Evolutionary conservation across 2,329 filamentous ascomycete species (phyloP).

Genomic region (Lasiodiplodia hormozganensis): DNA sequence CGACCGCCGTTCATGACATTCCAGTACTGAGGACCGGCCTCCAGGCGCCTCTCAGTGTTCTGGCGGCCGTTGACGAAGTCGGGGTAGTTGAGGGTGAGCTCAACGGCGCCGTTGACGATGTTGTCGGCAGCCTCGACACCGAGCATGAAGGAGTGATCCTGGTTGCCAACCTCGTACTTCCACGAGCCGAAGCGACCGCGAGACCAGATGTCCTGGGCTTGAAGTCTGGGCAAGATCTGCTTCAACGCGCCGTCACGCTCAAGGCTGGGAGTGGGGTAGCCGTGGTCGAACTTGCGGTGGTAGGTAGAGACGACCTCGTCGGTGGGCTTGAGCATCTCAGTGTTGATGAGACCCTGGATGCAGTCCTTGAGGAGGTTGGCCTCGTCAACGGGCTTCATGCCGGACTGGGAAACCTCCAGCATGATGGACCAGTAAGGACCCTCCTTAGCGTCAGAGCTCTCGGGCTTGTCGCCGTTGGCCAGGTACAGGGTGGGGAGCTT

Average conservation of each 20-base stretch:
- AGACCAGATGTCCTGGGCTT: slow-evolving; percentile 90
- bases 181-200: slow-evolving; percentile 97
- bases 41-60: slow-evolving; percentile 70
- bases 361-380: slow-evolving; percentile 85
- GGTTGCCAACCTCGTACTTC: slow-evolving; percentile 79
- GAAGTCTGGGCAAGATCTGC: slow-evolving; percentile 89
- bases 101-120: slow-evolving; percentile 86
- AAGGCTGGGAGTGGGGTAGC: slow-evolving; percentile 92
- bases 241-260: slow-evolving; percentile 96
- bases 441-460: slow-evolving; percentile 74
- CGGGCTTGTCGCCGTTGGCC: slow-evolving; percentile 82
- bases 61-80: slow-evolving; percentile 87
- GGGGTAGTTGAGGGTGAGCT: slow-evolving; percentile 94
- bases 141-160: slow-evolving; percentile 83
- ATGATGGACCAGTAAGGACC: slow-evolving; percentile 99
- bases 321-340: slow-evolving; percentile 86
- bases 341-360: slow-evolving; percentile 97
- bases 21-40: slow-evolving; percentile 67
- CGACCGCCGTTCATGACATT: slow-evolving; percentile 30
- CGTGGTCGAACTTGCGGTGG: slow-evolving; percentile 97
- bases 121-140: slow-evolving; percentile 92
- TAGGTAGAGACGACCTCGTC: slow-evolving; percentile 99
- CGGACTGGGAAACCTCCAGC: slow-evolving; percentile 96
- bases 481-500: slow-evolving; percentile 88
- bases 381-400: slow-evolving; percentile 90